Conservation (phyloP, 345 rosid species). For the Barbarea vulgaris region DNA sequence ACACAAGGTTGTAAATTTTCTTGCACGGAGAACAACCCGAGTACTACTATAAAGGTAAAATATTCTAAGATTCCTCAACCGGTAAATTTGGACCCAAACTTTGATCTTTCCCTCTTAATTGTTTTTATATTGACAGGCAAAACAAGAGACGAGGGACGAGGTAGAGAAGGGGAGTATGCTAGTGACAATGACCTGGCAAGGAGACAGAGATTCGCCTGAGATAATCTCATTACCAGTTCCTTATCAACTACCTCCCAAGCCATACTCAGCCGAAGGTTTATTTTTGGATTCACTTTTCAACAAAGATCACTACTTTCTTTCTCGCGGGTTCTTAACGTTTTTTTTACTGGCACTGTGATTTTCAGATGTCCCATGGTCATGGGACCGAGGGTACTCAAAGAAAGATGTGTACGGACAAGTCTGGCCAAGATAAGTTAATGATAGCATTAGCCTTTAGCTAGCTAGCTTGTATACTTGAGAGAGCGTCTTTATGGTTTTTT, state of each 20-base stretch:
- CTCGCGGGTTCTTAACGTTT: not conserved
- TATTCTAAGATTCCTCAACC: not conserved
- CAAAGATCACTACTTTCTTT: not conserved
- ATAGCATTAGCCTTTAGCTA: not conserved
- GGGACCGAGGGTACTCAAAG: constrained; percentile 77
- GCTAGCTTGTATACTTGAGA: not conserved
- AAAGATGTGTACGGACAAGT: constrained; percentile 84
- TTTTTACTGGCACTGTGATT: not conserved
- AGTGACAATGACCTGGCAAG: constrained; percentile 71
- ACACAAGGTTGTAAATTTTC: constrained; percentile 51
- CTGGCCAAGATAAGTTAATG: constrained; percentile 61
- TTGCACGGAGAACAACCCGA: constrained; percentile 49
- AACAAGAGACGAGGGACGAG: constrained; percentile 21
- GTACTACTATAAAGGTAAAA: constrained; percentile 23
- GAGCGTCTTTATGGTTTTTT: not conserved
- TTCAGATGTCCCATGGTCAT: constrained; percentile 93
- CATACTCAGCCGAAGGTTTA: constrained; percentile 74
- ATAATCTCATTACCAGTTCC: constrained; percentile 72
- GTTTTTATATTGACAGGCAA: constrained; percentile 20
- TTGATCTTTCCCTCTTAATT: constrained; percentile 3
- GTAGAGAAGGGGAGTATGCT: constrained; percentile 46
- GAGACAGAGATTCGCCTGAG: constrained; percentile 47
- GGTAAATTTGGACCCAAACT: not conserved
- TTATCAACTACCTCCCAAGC: constrained; percentile 77
- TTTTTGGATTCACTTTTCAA: not conserved